Evolutionary conservation across 257 asterid genomes (phyloP).

Genomic region (Rauvolfia tetraphylla): DNA sequence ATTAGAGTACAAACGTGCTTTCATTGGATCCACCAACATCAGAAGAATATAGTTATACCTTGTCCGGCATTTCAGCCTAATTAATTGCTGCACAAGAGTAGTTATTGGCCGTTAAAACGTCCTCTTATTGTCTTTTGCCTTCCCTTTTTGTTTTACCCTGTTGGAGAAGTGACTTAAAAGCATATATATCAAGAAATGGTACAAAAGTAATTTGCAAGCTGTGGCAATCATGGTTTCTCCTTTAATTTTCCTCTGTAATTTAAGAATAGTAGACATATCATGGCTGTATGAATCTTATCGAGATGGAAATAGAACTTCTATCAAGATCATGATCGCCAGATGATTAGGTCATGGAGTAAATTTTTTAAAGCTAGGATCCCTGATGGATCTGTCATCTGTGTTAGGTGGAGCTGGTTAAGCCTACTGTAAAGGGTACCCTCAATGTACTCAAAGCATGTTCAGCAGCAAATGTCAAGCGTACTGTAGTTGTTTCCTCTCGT

Average conservation of each 20-base stretch:
- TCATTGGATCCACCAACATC: background rate
- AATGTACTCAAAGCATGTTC: slow-evolving; percentile 79
- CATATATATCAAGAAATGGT: too few species aligned
- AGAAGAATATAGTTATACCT: background rate
- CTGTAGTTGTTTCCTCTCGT: slow-evolving; percentile 62
- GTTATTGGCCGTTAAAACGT: background rate
- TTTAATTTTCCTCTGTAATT: background rate
- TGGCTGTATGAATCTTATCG: background rate
- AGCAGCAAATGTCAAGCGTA: slow-evolving; percentile 52
- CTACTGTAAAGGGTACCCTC: slow-evolving; percentile 65
- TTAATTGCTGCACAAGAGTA: background rate
- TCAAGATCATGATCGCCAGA: background rate
- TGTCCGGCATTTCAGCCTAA: background rate
- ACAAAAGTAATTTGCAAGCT: slow-evolving; percentile 12
- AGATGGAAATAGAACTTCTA: background rate
- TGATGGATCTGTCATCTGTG: slow-evolving; percentile 15
- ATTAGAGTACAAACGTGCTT: background rate
- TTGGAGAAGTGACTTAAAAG: background rate
- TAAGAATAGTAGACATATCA: background rate
- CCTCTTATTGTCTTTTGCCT: too few species aligned
- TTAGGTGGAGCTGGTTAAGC: slow-evolving; percentile 77
- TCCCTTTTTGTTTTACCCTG: background rate
- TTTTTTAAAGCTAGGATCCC: background rate
- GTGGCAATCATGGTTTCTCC: background rate
- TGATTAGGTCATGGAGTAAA: background rate